Base-by-base conservation (phyloP, 805 yeast species). In the Monosporozyma yasuniensis region DNA sequence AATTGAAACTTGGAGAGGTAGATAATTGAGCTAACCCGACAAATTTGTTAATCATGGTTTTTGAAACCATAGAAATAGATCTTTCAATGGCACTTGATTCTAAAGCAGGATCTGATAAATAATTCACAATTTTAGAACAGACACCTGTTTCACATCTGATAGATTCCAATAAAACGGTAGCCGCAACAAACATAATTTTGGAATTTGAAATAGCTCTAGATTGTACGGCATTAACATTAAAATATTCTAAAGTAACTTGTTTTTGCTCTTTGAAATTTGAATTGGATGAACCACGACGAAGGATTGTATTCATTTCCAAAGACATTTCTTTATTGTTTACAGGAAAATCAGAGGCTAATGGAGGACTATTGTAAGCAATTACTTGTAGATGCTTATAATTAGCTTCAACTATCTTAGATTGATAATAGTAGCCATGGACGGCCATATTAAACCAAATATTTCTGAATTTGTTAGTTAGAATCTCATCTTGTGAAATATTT, bases 401-500 rank as follows among this genome's bases (percentile, higher is more conserved):
- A n/a, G 68, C 67, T 49, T 69, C 67, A 14, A 79, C 75, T 60
- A 81, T 70, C 12, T 72, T 71, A 0, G 93, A 81, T 35, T 73
- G 73, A 49, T 72, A 72, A n/a, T 80, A 76, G 63, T 82, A 88
- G 0, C 99, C 99, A 66, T 93, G 96, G 25, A 90, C 85, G 3
- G 83, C 91, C 75, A 93, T 73, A 61, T 91, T 93, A 65, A 87
- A 88, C 99, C 99, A 93, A 42, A 88, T 80, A 65, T 93, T 85
- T 61, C 95, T 77, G 72, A 91, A 87, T 52, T 82, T 70, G 44
- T 76, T 74, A 45, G 80, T 70, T 1, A 80, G 70, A 1, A 70
- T 70, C 38, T 78, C 77, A 54, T 83, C 67, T 21, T 60, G 56
- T 7, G 50, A 48, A n/a, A 62, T 46, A 11, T 60, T 64, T 21